A percentile compares a stretch with the other conserved stretches of the same genome.
Conservation (phyloP, 1,284 basidiomycete genomes). For the Sanghuangporus baumii region DNA sequence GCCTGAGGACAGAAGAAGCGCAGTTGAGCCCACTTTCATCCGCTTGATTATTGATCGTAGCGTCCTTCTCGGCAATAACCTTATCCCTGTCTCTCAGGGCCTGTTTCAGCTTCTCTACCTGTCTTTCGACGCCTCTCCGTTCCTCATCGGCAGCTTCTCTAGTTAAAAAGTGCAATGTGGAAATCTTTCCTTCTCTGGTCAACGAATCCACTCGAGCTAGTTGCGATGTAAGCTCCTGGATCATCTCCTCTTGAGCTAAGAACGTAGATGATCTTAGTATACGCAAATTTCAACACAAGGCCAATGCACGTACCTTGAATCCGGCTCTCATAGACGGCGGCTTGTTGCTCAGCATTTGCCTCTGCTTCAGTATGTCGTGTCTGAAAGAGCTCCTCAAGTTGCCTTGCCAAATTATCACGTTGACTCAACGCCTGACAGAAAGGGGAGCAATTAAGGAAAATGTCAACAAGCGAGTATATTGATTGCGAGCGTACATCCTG, state of each 20-base stretch:
- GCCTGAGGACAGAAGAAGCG: not conserved
- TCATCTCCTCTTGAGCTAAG: constrained; percentile 51
- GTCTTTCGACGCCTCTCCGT: constrained; percentile 45
- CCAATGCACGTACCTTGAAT: constrained; percentile 38
- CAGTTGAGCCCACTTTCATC: constrained; percentile 3
- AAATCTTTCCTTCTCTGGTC: constrained; percentile 40
- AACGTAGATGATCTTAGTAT: constrained; percentile 4
- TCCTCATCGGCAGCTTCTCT: constrained; percentile 68
- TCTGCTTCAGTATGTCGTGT: constrained; percentile 62
- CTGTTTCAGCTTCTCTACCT: constrained; percentile 41
- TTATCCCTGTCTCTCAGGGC: constrained; percentile 39
- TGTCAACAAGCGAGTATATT: constrained; percentile 7
- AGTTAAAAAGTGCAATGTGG: constrained; percentile 59
- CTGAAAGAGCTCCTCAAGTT: constrained; percentile 52
- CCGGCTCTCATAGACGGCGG: constrained; percentile 43
- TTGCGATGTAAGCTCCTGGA: constrained; percentile 51
- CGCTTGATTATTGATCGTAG: constrained; percentile 1
- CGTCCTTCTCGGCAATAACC: constrained; percentile 37
- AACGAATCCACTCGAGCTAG: constrained; percentile 49
- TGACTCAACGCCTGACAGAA: constrained; percentile 29
- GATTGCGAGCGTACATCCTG: constrained; percentile 14
- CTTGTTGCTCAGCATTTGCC: constrained; percentile 39
- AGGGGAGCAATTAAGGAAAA: not conserved
- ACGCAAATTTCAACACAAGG: not conserved
- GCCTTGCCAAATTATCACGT: constrained; percentile 42